Conservation (phyloP, 768 basidiomycete species). For the Suillus paluster region DNA sequence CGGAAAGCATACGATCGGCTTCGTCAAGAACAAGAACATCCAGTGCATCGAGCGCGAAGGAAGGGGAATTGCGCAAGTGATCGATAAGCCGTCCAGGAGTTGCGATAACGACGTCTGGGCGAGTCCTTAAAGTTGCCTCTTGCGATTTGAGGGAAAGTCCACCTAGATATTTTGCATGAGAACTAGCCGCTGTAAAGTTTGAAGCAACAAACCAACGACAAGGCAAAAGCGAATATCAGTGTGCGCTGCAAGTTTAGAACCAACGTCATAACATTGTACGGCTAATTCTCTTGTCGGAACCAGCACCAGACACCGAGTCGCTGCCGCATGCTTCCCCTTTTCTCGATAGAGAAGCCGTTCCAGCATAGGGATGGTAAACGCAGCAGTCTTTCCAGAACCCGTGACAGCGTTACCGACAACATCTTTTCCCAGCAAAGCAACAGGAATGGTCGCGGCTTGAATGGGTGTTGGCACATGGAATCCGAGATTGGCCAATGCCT, state of each 20-base stretch:
- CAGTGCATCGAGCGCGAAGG: constrained; percentile 89
- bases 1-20: constrained; percentile 95
- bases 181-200: constrained; percentile 9
- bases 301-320: constrained; percentile 87
- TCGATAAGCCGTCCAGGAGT: constrained; percentile 98
- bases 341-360: constrained; percentile 94
- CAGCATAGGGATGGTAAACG: constrained; percentile 92
- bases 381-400: constrained; percentile 98
- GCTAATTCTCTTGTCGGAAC: constrained; percentile 96
- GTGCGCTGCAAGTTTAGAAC: constrained; percentile 79
- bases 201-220: constrained; percentile 70
- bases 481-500: constrained; percentile 81
- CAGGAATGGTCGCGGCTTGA: constrained; percentile 91
- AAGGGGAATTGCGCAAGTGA: constrained; percentile 93
- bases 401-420: constrained; percentile 96
- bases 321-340: constrained; percentile 83
- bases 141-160: constrained; percentile 94
- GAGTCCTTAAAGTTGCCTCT: constrained; percentile 79
- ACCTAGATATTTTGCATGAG: constrained; percentile 50
- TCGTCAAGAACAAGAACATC: constrained; percentile 96
- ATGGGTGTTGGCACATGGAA: constrained; percentile 93
- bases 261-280: constrained; percentile 94
- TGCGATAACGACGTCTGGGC: constrained; percentile 94
- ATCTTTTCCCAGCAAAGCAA: constrained; percentile 93
- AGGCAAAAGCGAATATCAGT: constrained; percentile 92